phyloP scores from a whole-genome alignment of 83 land plant genomes.

The Picea abies region DNA sequence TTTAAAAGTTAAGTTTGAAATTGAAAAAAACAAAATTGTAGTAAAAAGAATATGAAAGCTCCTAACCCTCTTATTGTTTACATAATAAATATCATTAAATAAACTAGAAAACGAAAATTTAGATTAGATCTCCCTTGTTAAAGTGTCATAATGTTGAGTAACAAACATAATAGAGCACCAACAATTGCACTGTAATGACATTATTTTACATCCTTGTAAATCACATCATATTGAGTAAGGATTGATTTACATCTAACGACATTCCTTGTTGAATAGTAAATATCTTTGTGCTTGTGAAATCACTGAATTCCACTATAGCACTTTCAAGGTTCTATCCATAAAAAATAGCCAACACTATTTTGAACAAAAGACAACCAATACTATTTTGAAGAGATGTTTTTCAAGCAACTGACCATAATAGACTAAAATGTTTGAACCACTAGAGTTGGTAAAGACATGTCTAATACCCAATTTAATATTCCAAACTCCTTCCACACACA shows the following conservation, averaged over 20 bases:
- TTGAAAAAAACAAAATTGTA: background rate
- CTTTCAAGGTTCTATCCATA: background rate
- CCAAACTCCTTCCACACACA: background rate
- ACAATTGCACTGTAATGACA: background rate
- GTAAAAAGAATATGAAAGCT: background rate
- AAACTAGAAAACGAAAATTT: background rate
- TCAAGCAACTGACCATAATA: background rate
- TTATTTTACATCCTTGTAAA: background rate
- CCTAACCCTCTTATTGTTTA: background rate
- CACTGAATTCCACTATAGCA: background rate
- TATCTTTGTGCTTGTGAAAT: background rate
- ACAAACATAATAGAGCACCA: background rate
- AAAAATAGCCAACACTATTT: background rate
- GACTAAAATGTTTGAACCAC: background rate
- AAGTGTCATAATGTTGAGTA: background rate
- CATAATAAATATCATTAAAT: background rate
- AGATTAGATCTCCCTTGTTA: background rate
- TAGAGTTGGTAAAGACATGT: background rate
- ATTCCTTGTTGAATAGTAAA: background rate
- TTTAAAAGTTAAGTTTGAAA: background rate
- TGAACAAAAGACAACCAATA: background rate
- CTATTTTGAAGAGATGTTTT: background rate
- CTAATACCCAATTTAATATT: background rate
- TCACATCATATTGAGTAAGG: background rate
- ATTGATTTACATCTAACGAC: background rate